These are phyloP conservation scores for Hyaloperonospora arabidopsidis DNA, from an alignment of 352 stramenopile species.

Conservation along the genomic window DNA sequence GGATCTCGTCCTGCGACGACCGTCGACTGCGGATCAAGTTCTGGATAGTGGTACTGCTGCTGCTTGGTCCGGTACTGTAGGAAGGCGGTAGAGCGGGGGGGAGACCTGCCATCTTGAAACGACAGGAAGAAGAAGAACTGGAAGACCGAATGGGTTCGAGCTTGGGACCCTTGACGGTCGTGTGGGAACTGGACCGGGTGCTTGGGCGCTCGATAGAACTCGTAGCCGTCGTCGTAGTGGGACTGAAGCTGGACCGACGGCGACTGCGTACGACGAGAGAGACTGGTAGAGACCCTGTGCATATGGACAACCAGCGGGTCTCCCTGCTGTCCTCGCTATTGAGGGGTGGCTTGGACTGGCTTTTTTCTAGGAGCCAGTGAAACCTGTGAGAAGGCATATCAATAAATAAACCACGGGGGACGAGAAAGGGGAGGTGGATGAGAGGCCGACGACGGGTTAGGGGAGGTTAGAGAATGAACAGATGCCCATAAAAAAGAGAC, in stretches of 20 bases:
- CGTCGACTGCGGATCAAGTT: conserved; percentile 27
- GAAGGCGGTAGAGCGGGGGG: conserved; percentile 2
- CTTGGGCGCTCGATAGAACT: conserved; percentile 7
- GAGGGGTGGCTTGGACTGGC: no score
- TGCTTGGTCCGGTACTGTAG: background rate
- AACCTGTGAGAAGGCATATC: no score
- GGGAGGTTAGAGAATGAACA: no score
- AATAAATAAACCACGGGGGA: no score
- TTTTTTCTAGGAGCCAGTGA: no score
- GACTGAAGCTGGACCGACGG: conserved; percentile 1
- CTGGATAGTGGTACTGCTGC: conserved; percentile 10
- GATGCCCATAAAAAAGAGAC: no score
- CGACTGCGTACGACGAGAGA: conserved; percentile 10
- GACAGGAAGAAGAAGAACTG: no score
- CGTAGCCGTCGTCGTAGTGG: background rate
- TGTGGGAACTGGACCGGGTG: conserved; percentile 7
- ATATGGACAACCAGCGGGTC: conserved; percentile 12
- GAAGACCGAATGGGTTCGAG: conserved; percentile 27
- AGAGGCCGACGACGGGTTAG: no score
- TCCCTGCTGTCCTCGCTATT: no score
- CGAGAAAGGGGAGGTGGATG: no score
- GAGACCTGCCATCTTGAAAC: conserved; percentile 17
- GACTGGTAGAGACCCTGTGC: conserved; percentile 27
- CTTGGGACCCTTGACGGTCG: conserved; percentile 13
- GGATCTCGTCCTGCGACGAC: conserved; percentile 67